Base-by-base conservation (phyloP, 495 filamentous ascomycete genomes). In the Penicillium argentinense region DNA sequence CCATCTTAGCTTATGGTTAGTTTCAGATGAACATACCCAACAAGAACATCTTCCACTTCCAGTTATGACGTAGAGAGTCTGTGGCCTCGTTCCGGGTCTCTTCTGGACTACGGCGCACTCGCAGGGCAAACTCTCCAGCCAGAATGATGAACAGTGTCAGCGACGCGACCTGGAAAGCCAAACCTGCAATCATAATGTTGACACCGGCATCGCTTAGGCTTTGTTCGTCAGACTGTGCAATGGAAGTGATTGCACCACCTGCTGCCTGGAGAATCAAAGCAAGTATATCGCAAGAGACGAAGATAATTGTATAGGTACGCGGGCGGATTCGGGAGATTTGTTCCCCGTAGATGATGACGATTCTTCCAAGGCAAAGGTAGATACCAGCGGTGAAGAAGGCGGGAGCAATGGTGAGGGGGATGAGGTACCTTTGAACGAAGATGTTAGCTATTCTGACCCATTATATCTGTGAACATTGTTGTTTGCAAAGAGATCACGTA, bases 171-270 rank as follows among this genome's bases (percentile, higher is more conserved):
- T 84, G 81, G 56, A 72, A 76, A 3, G 71, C 54, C 9, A 80
- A 60, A 53, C 78, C 78, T 13, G 74, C 78, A 47, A 81, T 73
- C 76, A 81, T 79, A 62, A 77, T 67, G 45, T 80, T 69, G 49
- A 67, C 56, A 26, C 78, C 78, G 0, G 52, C 60, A 18, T 73
- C 45, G 3, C 42, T 33, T 4, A 43, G 41, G 14, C 18, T 45
- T 12, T 57, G 36, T 13, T 54, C 32, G 11, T 54, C 47, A 24
- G 61, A 56, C 8, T 61, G 55, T 8, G 78, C 68, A 5, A 60
- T 69, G 18, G 75, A 69, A 5, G 78, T 75, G 11, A 82, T 65
- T 14, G 60, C 78, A 19, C 78, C 80, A 24, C 80, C 80, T 26
- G 67, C 62, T 9, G 71, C 74, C 64, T 82, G 80, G 0, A 83